Base-by-base conservation (phyloP, 345 rosid species). In the Eucalyptus shirleyi region DNA sequence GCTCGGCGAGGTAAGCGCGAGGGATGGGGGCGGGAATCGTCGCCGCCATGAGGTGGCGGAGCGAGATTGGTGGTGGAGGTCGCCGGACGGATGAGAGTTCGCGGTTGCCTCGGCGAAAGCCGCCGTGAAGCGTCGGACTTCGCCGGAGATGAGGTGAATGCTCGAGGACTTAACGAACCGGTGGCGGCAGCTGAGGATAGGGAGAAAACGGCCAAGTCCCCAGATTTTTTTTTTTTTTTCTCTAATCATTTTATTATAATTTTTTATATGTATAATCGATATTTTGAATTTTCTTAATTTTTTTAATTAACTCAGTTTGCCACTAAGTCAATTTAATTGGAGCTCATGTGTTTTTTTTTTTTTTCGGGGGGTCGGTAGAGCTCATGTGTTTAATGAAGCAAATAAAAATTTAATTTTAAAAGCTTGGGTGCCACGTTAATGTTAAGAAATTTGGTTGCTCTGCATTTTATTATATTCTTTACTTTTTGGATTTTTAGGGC, bases 371-470 rank as follows among this genome's bases (percentile, higher is more conserved):
- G 8, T 50, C 21, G 21, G 21, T 51, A 51, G 55, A 51, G 17
- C 37, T 67, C 21, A 0, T n/a, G 12, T 8, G 21, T 67, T 67
- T 32, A 8, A 16, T 16, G 21, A 67, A 16, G 23, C 40, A 16
- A 32, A 67, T 67, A 32, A 67, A 67, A 8, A 67, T 67, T 10
- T 67, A 69, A 34, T 19, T 21, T 9, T 12, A 34, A 18, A 72
- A 72, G 82, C 12, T 69, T 4, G 2, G 18, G 5, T 15, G 4
- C 37, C 0, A 2, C 14, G 37, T 7, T 4, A 15, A n/a, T n/a
- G 37, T 65, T 65, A n/a, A n/a, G 10, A n/a, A 65, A n/a, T 26
- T 28, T n/a, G 21, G 16, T 32, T 67, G 40, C 42, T 67, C 12
- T 32, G 1, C 11, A 67, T 67, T 67, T 67, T 18, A 67, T 32